Percentiles rank a stretch among this genome's conserved stretches.
Evolutionary conservation across 192 early-diverging fungal genomes (phyloP).

Genomic region (Backusella parvicylindrica): DNA sequence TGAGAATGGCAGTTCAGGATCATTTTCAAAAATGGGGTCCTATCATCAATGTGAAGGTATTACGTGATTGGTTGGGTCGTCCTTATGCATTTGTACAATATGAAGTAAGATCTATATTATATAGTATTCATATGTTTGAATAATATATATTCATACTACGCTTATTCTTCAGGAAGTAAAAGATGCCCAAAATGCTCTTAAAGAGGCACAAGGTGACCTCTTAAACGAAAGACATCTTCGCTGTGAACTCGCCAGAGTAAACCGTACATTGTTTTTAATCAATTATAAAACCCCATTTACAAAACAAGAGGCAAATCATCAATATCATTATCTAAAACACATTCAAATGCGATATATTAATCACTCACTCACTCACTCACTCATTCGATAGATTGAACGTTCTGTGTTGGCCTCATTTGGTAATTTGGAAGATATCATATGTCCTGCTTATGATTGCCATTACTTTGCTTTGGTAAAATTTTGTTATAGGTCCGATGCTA

Average conservation of each 20-base stretch:
- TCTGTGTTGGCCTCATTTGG: slow-evolving; percentile 49
- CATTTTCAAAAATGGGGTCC: slow-evolving; percentile 66
- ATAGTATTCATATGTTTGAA: background rate
- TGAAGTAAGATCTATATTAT: slow-evolving; percentile 37
- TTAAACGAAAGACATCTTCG: slow-evolving; percentile 68
- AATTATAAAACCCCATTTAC: slow-evolving; percentile 38
- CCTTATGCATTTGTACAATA: slow-evolving; percentile 83
- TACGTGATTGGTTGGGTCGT: slow-evolving; percentile 66
- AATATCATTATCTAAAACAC: background rate
- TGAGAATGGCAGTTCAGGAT: slow-evolving; percentile 49
- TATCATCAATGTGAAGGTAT: slow-evolving; percentile 65
- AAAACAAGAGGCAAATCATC: slow-evolving; percentile 36
- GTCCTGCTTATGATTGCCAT: slow-evolving; percentile 36
- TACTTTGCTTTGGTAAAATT: slow-evolving; percentile 65
- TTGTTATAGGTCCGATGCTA: slow-evolving; percentile 68
- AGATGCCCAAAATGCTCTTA: slow-evolving; percentile 57
- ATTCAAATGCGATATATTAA: background rate
- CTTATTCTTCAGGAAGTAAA: slow-evolving; percentile 34
- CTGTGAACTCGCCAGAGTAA: slow-evolving; percentile 73
- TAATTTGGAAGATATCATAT: slow-evolving; percentile 62
- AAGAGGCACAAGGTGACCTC: slow-evolving; percentile 63
- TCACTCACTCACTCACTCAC: background rate
- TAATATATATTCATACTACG: background rate
- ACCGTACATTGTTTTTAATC: slow-evolving; percentile 65
- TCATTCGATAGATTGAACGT: slow-evolving; percentile 30